Evolutionary conservation across 768 basidiomycete genomes (phyloP).

Genomic region (Boletus vermiculosoides): DNA sequence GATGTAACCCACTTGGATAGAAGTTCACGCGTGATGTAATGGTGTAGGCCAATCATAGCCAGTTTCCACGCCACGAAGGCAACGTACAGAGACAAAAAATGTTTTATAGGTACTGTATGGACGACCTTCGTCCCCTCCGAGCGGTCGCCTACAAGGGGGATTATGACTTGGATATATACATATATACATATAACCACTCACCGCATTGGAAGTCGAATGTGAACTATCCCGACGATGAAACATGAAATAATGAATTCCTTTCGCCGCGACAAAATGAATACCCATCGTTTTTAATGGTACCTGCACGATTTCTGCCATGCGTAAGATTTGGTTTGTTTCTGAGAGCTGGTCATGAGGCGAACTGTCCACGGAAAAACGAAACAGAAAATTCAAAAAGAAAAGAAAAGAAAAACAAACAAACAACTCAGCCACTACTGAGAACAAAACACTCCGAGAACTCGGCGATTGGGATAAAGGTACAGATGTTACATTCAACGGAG

Average conservation of each 20-base stretch:
- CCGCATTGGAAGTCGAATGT: not conserved
- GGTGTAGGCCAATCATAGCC: too few species aligned
- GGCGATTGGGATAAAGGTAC: not conserved
- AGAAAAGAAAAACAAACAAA: not conserved
- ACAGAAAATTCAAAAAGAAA: too few species aligned
- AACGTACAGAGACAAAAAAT: not conserved
- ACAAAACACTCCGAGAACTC: not conserved
- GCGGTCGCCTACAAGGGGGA: too few species aligned
- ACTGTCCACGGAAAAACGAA: too few species aligned
- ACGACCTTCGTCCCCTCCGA: not conserved
- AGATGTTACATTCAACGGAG: too few species aligned
- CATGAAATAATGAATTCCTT: not conserved
- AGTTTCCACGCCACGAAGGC: too few species aligned
- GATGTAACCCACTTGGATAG: not conserved
- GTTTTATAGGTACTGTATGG: too few species aligned
- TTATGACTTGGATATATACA: too few species aligned
- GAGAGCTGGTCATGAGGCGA: not conserved
- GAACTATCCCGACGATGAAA: not conserved
- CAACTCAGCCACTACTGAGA: not conserved
- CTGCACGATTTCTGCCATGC: too few species aligned
- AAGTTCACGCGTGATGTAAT: not conserved
- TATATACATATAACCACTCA: too few species aligned
- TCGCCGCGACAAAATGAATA: not conserved
- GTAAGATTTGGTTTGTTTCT: too few species aligned
- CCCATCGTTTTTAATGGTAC: not conserved